Evolutionary conservation across 1,284 basidiomycete genomes (phyloP).

Genomic region (Papiliotrema terrestris): DNA sequence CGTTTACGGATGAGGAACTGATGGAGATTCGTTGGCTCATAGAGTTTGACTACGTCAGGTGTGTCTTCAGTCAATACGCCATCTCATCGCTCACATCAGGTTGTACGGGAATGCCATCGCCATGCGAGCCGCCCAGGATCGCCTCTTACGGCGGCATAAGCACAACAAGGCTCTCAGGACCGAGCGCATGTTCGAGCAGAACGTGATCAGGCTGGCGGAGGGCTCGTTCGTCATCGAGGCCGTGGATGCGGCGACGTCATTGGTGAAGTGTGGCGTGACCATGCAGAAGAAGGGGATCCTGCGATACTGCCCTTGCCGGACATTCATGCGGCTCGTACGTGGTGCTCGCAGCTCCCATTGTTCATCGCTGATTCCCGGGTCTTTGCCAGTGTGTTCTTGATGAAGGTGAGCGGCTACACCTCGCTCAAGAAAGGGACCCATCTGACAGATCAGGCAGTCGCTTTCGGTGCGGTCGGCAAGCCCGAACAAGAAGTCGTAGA

Average conservation of each 20-base stretch:
- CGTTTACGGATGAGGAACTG: constrained; percentile 12
- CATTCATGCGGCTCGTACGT: constrained; percentile 8
- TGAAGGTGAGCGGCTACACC: constrained; percentile 6
- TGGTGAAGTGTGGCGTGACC: constrained; percentile 10
- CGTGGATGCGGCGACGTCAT: constrained; percentile 9
- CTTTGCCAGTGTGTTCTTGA: constrained; percentile 13
- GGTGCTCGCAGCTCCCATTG: no score
- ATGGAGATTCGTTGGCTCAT: constrained; percentile 16
- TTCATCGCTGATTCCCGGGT: constrained; percentile 2
- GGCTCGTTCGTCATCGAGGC: constrained; percentile 14
- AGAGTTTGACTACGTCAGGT: constrained; percentile 22
- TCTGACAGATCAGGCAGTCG: constrained; percentile 4
- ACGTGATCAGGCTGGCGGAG: constrained; percentile 9
- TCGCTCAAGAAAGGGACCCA: not conserved
- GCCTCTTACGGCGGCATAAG: not conserved
- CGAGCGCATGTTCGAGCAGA: constrained; percentile 11
- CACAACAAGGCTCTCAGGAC: not conserved
- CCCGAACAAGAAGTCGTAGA: constrained; percentile 12
- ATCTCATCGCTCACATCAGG: constrained; percentile 1
- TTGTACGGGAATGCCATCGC: constrained; percentile 21
- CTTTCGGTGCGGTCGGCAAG: constrained; percentile 9
- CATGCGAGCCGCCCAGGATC: constrained; percentile 15
- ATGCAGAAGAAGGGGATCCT: constrained; percentile 10
- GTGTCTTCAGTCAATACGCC: not conserved
- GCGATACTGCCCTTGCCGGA: constrained; percentile 6